Evolutionary conservation across 2,329 filamentous ascomycete species (phyloP), one percentile per base, ranked within the genome.

Genomic region (Penicillium frequentans): DNA sequence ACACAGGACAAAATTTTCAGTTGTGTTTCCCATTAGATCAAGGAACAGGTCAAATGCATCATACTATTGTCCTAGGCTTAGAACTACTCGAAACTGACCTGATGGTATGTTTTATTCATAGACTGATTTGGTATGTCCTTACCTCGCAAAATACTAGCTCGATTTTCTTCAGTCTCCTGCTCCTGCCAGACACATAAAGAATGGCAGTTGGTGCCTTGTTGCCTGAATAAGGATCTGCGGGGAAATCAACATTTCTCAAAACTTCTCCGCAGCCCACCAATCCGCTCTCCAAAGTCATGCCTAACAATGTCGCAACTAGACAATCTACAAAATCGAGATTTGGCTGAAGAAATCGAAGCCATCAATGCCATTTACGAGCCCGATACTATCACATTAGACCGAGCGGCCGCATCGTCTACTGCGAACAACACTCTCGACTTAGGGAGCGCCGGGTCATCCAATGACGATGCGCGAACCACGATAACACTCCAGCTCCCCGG

Each of bases 401-500:
- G 59, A 21, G 52, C 66, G 24, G 55, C 61, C n/a, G 63, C 61
- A 37, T 49, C 61, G 16, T 60, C 64, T 29, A 60, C 70, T 24
- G 51, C 65, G 19, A 66, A 61, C 21, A 65, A 66, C 39, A 68
- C 67, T 1, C 59, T 73, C 37, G 68, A 71, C 53, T 53, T 71
- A 37, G 71, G 69, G 21, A 61, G 51, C n/a, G 37, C 66, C 23
- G 49, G 39, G 5, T 23, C 39, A 21, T 60, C 64, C 31, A 60
- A 70, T 24, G 49, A 61, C 61, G 48, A 53, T 57, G 67, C 58
- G 73, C 66, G 68, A 51, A 70, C 72, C 60, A 76, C 66, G 64
- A 83, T 64, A 86, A 87, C 74, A 74, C 82, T 97, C 49, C 83
- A 81, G 50, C 82, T 93, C 2, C 90, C 90, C 0, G 82, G 84